These are phyloP conservation scores for Aspergillus carbonarius DNA, from an alignment of 2,329 filamentous ascomycete species.

Conservation along the genomic window DNA sequence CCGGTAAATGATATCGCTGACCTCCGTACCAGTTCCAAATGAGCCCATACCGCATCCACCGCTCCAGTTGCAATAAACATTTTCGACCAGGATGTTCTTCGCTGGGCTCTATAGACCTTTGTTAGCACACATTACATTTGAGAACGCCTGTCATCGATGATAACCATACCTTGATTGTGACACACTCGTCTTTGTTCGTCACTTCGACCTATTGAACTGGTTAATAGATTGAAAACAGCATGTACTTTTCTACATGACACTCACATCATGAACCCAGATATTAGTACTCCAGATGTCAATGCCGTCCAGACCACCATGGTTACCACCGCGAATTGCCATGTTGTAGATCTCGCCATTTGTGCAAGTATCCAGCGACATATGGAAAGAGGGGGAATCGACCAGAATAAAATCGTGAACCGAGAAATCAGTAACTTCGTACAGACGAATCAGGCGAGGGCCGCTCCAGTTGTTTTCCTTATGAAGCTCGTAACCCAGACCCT, in stretches of 20 bases:
- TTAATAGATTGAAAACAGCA: neutral
- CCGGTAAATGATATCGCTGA: constrained; percentile 55
- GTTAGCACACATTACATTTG: neutral
- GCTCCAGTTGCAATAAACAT: constrained; percentile 62
- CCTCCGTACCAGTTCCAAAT: constrained; percentile 49
- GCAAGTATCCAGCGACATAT: constrained; percentile 53
- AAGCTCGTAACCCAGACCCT: constrained; percentile 54
- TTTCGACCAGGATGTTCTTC: constrained; percentile 57
- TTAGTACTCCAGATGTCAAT: constrained; percentile 58
- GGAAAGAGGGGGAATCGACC: constrained; percentile 52
- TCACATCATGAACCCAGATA: constrained; percentile 57
- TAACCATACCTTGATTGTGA: constrained; percentile 51
- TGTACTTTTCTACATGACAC: neutral
- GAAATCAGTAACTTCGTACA: constrained; percentile 49
- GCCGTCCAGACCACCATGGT: constrained; percentile 56
- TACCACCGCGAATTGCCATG: constrained; percentile 54
- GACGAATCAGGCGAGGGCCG: constrained; percentile 49
- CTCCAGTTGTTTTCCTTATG: constrained; percentile 41
- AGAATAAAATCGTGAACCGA: constrained; percentile 52
- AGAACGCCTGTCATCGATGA: neutral
- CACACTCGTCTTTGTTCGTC: constrained; percentile 63
- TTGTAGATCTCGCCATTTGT: constrained; percentile 58
- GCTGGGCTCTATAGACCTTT: constrained; percentile 43
- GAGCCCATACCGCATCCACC: constrained; percentile 61
- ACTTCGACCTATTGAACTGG: constrained; percentile 47